Conservation (phyloP, 768 basidiomycete genomes). For the Phylloporus rhodoxanthus region DNA sequence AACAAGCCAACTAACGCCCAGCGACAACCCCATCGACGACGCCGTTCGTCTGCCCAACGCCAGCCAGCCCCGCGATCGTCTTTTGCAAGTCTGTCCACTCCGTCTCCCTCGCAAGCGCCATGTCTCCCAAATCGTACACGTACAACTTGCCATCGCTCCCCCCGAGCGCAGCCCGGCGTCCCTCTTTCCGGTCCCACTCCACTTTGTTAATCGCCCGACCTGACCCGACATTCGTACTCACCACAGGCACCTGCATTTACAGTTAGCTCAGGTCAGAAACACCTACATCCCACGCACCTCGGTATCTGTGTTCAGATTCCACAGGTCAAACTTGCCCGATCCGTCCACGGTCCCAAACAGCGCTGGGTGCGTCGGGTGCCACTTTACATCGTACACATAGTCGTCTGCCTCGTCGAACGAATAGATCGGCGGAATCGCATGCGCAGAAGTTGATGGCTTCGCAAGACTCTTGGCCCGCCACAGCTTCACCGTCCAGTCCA, state of each 20-base stretch:
- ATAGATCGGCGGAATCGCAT: conserved; percentile 66
- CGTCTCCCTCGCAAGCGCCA: conserved; percentile 78
- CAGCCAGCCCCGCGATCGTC: conserved; percentile 64
- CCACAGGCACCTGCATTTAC: conserved; percentile 69
- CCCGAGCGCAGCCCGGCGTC: conserved; percentile 82
- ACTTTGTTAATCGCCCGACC: conserved; percentile 91
- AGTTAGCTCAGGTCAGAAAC: conserved; percentile 1
- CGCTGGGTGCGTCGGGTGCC: conserved; percentile 96
- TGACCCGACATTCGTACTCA: conserved; percentile 77
- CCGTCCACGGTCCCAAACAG: conserved; percentile 92
- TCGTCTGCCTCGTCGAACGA: conserved; percentile 98
- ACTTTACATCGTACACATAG: conserved; percentile 97
- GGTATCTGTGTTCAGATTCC: conserved; percentile 96
- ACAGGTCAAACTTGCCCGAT: conserved; percentile 90
- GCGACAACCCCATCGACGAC: conserved; percentile 27
- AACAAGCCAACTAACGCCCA: conserved; percentile 25
- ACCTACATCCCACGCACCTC: conserved; percentile 58
- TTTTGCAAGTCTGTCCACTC: conserved; percentile 95
- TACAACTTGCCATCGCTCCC: conserved; percentile 90
- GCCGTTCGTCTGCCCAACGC: conserved; percentile 44
- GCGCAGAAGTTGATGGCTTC: conserved; percentile 59
- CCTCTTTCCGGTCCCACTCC: conserved; percentile 92
- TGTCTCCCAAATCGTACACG: conserved; percentile 92
- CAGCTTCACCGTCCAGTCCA: conserved; percentile 97
- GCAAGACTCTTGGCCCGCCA: conserved; percentile 82